These are phyloP conservation scores for Verticillium nubilum DNA, from an alignment of 2,329 filamentous ascomycete genomes.

Conservation along the genomic window DNA sequence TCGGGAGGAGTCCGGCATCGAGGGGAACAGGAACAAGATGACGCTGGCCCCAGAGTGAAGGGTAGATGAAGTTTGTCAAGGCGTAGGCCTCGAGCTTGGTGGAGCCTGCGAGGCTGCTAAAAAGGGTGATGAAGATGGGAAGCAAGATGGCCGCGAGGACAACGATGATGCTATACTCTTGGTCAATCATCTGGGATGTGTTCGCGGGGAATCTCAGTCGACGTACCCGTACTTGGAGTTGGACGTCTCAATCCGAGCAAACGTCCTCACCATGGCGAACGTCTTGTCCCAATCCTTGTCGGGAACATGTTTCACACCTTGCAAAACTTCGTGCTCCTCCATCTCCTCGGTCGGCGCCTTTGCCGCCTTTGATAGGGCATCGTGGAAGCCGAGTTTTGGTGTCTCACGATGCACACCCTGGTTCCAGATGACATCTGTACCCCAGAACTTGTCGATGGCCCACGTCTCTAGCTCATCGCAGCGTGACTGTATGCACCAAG, in stretches of 20 bases:
- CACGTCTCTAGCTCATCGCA: constrained; percentile 12
- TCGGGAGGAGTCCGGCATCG: constrained; percentile 24
- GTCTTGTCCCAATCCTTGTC: constrained; percentile 20
- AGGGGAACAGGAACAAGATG: constrained; percentile 24
- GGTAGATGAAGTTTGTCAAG: constrained; percentile 19
- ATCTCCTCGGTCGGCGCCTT: constrained; percentile 1
- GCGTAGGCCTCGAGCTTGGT: neutral
- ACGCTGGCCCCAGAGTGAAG: constrained; percentile 21
- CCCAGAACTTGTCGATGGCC: constrained; percentile 5
- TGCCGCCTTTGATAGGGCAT: neutral
- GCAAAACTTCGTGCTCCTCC: constrained; percentile 7
- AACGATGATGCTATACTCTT: constrained; percentile 11
- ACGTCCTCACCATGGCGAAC: constrained; percentile 1
- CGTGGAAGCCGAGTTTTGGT: neutral
- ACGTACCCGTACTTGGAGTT: neutral
- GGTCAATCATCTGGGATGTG: neutral
- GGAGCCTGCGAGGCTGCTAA: constrained; percentile 27
- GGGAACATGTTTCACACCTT: constrained; percentile 24
- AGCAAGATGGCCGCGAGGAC: constrained; percentile 22
- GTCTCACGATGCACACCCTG: neutral
- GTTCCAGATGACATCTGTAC: neutral
- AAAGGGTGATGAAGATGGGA: constrained; percentile 23
- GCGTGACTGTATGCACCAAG: constrained; percentile 20
- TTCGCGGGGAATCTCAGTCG: neutral
- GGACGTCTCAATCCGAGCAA: neutral